Conservation (phyloP, 768 basidiomycete species). For the Floccularia luteovirens region DNA sequence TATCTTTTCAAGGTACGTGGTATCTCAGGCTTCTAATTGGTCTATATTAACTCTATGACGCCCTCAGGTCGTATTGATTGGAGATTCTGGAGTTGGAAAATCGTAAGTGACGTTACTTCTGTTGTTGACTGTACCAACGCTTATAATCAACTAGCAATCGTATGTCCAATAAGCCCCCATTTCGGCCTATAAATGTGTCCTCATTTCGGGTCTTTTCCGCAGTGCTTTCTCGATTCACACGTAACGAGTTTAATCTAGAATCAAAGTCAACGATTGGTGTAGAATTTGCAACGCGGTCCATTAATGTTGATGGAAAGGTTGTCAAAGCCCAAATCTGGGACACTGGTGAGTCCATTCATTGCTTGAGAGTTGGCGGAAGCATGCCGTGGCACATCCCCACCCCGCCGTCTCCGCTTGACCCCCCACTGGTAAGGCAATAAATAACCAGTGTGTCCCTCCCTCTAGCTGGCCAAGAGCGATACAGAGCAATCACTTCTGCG, state of each 20-base stretch:
- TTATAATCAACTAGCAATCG: constrained; percentile 42
- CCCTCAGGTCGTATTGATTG: constrained; percentile 90
- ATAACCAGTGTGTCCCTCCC: constrained; percentile 1
- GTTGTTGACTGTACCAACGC: constrained; percentile 3
- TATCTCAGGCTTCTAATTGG: neutral
- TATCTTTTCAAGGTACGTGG: constrained; percentile 91
- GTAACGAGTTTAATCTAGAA: constrained; percentile 98
- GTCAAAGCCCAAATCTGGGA: constrained; percentile 99
- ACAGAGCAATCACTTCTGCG: constrained; percentile 97
- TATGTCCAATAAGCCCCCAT: too few species aligned
- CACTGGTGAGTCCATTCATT: constrained; percentile 57
- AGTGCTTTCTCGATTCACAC: constrained; percentile 99
- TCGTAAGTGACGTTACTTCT: constrained; percentile 80
- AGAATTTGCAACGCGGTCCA: constrained; percentile 95
- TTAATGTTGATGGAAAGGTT: constrained; percentile 93
- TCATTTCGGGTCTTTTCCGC: too few species aligned
- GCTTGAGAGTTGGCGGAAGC: constrained; percentile 4
- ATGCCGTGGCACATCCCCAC: constrained; percentile 7
- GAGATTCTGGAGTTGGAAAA: constrained; percentile 99
- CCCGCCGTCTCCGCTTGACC: neutral
- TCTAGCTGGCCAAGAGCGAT: constrained; percentile 94
- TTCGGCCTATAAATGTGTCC: too few species aligned
- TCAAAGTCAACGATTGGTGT: constrained; percentile 99
- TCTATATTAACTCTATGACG: constrained; percentile 1
- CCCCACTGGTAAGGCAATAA: neutral